Percentiles rank a stretch among this genome's conserved stretches.
Evolutionary conservation across 441 rosid genomes (phyloP).

Genomic region (Bocquillonia castaneifolia): DNA sequence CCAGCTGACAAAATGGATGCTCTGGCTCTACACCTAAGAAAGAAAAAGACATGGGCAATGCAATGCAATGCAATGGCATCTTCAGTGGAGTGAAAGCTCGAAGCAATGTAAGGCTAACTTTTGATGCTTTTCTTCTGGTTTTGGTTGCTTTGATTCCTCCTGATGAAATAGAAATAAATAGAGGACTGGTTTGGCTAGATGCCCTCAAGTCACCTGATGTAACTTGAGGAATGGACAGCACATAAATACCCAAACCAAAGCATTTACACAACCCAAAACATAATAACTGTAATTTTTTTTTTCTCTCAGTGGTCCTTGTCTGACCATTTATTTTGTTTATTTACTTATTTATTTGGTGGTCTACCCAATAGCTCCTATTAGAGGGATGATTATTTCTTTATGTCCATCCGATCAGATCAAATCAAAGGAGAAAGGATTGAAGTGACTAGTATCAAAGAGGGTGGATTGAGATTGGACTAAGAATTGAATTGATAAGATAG

Average conservation of each 20-base stretch:
- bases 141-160: constrained; percentile 11
- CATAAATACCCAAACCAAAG: neutral
- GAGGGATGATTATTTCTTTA: neutral
- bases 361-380: neutral
- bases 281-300: no score
- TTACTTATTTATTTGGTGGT: no score
- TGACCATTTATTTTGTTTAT: neutral
- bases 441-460: neutral
- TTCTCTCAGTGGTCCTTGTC: neutral
- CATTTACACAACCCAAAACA: neutral
- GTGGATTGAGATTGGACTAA: neutral
- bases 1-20: neutral
- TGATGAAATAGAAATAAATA: constrained; percentile 4
- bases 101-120: neutral
- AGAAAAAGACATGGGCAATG: no score
- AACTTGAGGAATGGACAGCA: constrained; percentile 10
- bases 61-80: constrained; percentile 1
- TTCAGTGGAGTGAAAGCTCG: neutral
- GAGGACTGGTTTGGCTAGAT: neutral
- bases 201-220: constrained; percentile 8
- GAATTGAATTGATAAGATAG: neutral
- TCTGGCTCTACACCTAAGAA: no score
- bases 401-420: neutral
- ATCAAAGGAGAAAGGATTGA: neutral
- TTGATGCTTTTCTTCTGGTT: neutral